Base-by-base conservation (phyloP, 139 green algal species). In the Picochlorum sp. region DNA sequence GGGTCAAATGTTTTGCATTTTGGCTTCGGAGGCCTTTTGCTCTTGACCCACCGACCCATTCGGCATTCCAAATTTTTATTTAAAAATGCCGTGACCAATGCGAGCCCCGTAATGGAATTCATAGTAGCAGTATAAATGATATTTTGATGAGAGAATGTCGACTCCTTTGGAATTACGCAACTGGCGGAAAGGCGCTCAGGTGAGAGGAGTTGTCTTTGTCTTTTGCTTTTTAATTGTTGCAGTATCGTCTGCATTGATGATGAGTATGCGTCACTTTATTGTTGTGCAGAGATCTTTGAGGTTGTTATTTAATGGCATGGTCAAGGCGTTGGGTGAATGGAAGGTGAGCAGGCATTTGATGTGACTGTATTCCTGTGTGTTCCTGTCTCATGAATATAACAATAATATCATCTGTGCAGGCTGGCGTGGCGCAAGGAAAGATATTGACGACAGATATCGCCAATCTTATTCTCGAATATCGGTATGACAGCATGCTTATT, bases 91-190 rank as follows among this genome's bases (percentile, higher is more conserved):
- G 18, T 13, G 18, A n/a, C 14, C 11, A n/a, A n/a, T 54, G 11
- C 6, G 6, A 18, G 18, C 6, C 14, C 47, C 6, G 47, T 54
- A 18, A 15, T 54, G 26, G 26, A 30, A 54, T 24, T 21, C 14
- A 24, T 24, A 10, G 14, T 54, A 41, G 34, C 1, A 41, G 34
- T 13, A 41, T 13, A 10, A 9, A 41, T 41, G 34, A 13, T 41
- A 8, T 41, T 9, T 13, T 41, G 5, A 41, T 41, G 34, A 41
- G 8, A 11, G 34, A 41, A 76, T 76, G 69, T 45, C 56, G 9
- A 76, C 69, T 4, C 69, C 69, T 15, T 30, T 76, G 2, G 69
- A 76, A 23, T n/a, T 76, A 10, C 41, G 69, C 28, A 76, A 76
- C 45, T 44, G 63, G 21, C 45, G 64, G 6, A 34, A 63, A n/a